A percentile compares a stretch with the other conserved stretches of the same genome.
Conservation (phyloP, 108 stramenopile genomes). For the Epithemia pelagica region DNA sequence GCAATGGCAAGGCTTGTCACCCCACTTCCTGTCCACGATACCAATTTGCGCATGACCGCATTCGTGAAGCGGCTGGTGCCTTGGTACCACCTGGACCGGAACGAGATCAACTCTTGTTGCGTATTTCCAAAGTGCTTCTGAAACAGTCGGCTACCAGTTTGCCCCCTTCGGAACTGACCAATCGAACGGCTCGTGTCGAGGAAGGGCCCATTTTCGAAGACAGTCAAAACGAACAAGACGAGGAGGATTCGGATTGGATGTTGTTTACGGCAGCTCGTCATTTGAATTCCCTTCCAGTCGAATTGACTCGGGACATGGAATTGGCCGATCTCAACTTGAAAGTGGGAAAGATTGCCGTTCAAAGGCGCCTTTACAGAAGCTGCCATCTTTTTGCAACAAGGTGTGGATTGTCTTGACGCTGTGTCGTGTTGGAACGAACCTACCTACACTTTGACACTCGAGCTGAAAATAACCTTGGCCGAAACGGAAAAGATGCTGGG, state of each 20-base stretch:
- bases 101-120: not conserved
- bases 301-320: not conserved
- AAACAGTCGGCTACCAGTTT: no score
- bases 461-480: not conserved
- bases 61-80: not conserved
- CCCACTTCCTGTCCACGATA: no score
- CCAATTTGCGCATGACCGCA: not conserved
- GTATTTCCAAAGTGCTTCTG: not conserved
- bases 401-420: not conserved
- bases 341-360: not conserved
- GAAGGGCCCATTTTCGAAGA: no score
- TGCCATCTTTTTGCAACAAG: not conserved
- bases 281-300: constrained; percentile 10
- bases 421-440: not conserved
- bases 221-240: no score
- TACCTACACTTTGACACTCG: not conserved
- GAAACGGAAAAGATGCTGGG: not conserved
- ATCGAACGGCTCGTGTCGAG: no score
- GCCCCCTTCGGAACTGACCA: no score
- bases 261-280: constrained; percentile 33
- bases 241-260: constrained; percentile 20
- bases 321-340: not conserved
- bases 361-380: not conserved
- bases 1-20: no score
- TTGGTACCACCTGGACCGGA: not conserved